Conservation (phyloP, 2,329 filamentous ascomycete genomes). For the Intubia oerlemansii region DNA sequence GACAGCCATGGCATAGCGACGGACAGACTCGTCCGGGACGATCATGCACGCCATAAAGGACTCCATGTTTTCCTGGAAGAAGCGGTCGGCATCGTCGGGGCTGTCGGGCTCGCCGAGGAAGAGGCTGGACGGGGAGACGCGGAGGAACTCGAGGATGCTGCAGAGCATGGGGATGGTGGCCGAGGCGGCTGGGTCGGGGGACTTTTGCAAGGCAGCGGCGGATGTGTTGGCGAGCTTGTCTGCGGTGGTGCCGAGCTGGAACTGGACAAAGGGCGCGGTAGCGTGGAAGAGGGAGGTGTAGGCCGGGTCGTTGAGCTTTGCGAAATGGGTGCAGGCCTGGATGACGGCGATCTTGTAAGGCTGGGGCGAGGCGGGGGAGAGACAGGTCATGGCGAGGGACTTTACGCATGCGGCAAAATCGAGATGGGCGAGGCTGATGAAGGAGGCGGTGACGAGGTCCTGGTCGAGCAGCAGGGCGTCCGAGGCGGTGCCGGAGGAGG, state of each 20-base stretch:
- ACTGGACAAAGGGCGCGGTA: slow-evolving; percentile 32
- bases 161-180: slow-evolving; percentile 23
- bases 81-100: slow-evolving; percentile 14
- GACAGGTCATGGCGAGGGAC: slow-evolving; percentile 32
- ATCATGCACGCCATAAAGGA: slow-evolving; percentile 32
- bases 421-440: slow-evolving; percentile 41
- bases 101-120: slow-evolving; percentile 20
- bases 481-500: too few species aligned
- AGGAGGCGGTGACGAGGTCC: slow-evolving; percentile 43
- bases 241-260: slow-evolving; percentile 31
- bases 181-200: too few species aligned
- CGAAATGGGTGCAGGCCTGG: slow-evolving; percentile 41
- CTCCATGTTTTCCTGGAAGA: slow-evolving; percentile 24
- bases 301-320: too few species aligned
- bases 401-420: slow-evolving; percentile 37
- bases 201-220: slow-evolving; percentile 19
- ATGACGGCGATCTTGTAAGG: slow-evolving; percentile 41
- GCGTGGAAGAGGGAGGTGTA: slow-evolving; percentile 34
- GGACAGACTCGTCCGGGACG: slow-evolving; percentile 26
- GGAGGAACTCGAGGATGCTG: slow-evolving; percentile 34
- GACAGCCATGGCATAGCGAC: slow-evolving; percentile 24
- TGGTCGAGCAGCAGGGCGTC: slow-evolving; percentile 35
- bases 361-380: slow-evolving; percentile 32
- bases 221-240: slow-evolving; percentile 16
- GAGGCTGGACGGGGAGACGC: slow-evolving; percentile 28